A percentile compares a stretch with the other conserved stretches of the same genome.
phyloP scores from a whole-genome alignment of 2,329 filamentous ascomycete genomes.

The Cladorrhinum sp. region DNA sequence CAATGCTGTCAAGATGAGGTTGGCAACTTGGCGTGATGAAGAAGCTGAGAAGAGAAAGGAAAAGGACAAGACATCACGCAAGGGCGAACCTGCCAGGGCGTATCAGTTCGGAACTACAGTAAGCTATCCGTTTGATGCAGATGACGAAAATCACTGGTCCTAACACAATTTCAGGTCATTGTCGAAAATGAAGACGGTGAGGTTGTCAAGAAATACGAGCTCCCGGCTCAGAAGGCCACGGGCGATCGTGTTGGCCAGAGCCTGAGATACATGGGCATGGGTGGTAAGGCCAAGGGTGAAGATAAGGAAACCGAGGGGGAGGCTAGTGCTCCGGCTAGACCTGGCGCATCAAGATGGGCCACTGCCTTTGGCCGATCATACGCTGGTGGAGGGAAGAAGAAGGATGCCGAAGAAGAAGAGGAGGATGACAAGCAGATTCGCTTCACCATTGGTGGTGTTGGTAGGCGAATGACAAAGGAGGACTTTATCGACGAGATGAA shows the following conservation, averaged over 20 bases:
- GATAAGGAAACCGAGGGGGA: conserved; percentile 37
- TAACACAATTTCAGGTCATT: conserved; percentile 57
- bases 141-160: conserved; percentile 3
- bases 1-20: conserved; percentile 46
- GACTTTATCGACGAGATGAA: conserved; percentile 75
- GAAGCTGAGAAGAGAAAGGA: conserved; percentile 61
- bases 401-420: conserved; percentile 47
- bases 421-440: conserved; percentile 69
- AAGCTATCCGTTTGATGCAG: conserved; percentile 32
- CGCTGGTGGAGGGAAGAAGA: conserved; percentile 32
- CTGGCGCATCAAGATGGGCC: conserved; percentile 49
- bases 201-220: conserved; percentile 79
- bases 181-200: conserved; percentile 85
- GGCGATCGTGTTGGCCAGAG: conserved; percentile 42
- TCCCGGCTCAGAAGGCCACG: conserved; percentile 55
- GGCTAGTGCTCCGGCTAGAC: conserved; percentile 31
- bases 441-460: conserved; percentile 73
- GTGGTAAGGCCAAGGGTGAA: conserved; percentile 41
- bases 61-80: conserved; percentile 54
- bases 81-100: conserved; percentile 70
- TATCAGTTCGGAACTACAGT: conserved; percentile 82
- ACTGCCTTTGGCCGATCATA: conserved; percentile 33
- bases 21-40: conserved; percentile 54
- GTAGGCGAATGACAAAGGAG: conserved; percentile 72
- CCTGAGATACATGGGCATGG: conserved; percentile 55